A percentile compares a stretch with the other conserved stretches of the same genome.
phyloP scores from a whole-genome alignment of 345 rosid species.

The Garcia nutans region DNA sequence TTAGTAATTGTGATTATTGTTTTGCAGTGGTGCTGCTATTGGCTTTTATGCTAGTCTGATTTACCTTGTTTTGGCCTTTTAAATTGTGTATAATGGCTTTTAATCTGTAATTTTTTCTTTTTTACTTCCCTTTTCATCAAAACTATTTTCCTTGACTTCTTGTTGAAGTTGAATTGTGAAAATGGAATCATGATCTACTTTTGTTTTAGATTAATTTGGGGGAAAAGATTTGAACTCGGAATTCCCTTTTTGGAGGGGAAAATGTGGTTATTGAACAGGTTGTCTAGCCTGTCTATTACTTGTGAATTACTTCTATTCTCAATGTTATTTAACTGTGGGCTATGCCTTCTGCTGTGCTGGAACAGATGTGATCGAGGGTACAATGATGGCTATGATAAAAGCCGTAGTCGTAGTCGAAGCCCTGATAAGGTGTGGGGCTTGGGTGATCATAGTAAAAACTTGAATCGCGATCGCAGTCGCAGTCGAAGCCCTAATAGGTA shows the following conservation, averaged over 20 bases:
- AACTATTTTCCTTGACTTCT: background rate
- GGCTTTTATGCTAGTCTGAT: background rate
- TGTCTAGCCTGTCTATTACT: no score
- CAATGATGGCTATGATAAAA: conserved; percentile 30
- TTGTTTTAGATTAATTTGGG: background rate
- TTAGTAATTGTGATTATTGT: background rate
- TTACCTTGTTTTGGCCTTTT: background rate
- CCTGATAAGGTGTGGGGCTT: conserved; percentile 40
- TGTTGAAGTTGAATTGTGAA: background rate
- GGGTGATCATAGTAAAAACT: conserved; percentile 35
- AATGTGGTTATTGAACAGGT: background rate
- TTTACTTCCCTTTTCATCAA: background rate
- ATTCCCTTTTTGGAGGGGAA: background rate
- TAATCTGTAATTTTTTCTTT: background rate
- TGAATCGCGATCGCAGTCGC: conserved; percentile 37
- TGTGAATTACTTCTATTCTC: background rate
- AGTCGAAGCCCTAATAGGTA: conserved; percentile 62
- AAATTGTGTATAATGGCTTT: background rate
- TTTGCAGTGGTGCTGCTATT: background rate
- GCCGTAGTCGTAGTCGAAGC: conserved; percentile 39
- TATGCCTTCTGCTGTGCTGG: background rate
- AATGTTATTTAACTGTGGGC: background rate
- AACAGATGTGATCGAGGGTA: conserved; percentile 28
- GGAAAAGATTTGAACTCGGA: background rate
- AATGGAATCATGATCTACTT: background rate